Percentiles rank a stretch among this genome's conserved stretches.
phyloP scores from a whole-genome alignment of 2,329 filamentous ascomycete genomes.

The Colletotrichum trifolii region DNA sequence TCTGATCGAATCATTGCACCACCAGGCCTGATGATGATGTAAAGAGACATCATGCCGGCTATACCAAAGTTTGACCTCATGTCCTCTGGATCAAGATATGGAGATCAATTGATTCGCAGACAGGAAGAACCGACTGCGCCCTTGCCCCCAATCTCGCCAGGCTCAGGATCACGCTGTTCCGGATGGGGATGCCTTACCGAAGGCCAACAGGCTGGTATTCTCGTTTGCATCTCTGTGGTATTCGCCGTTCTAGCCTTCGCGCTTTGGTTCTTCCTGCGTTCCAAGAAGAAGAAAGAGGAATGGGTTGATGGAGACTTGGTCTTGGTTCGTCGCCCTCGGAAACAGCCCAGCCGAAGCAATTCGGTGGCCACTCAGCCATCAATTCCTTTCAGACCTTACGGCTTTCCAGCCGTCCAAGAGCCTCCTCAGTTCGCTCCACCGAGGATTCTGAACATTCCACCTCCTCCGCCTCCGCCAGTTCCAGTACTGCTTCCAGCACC shows the following conservation, averaged over 20 bases:
- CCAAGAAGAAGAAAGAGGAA: constrained; percentile 25
- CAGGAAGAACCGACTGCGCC: constrained; percentile 23
- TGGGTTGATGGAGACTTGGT: constrained; percentile 26
- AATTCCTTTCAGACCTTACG: constrained; percentile 28
- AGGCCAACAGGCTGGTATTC: constrained; percentile 51
- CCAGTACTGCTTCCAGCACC: constrained; percentile 1
- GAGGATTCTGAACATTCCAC: constrained; percentile 6
- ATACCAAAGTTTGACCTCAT: too few relatives aligned
- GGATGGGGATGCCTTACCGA: constrained; percentile 54
- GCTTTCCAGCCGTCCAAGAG: background rate
- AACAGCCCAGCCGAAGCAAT: constrained; percentile 5
- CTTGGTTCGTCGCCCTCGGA: constrained; percentile 20
- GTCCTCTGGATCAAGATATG: too few relatives aligned
- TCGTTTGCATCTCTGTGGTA: constrained; percentile 49
- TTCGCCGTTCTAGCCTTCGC: constrained; percentile 43
- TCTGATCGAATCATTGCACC: background rate
- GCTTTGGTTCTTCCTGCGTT: constrained; percentile 47
- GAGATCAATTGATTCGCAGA: background rate
- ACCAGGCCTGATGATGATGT: too few relatives aligned
- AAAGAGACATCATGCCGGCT: too few relatives aligned
- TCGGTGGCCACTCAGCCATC: constrained; percentile 7
- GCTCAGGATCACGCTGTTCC: constrained; percentile 39
- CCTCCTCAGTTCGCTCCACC: background rate
- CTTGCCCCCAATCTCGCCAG: constrained; percentile 11
- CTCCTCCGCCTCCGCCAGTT: constrained; percentile 25